Evolutionary conservation across 345 rosid species (phyloP).

Genomic region (Chamaenerion angustifolium): DNA sequence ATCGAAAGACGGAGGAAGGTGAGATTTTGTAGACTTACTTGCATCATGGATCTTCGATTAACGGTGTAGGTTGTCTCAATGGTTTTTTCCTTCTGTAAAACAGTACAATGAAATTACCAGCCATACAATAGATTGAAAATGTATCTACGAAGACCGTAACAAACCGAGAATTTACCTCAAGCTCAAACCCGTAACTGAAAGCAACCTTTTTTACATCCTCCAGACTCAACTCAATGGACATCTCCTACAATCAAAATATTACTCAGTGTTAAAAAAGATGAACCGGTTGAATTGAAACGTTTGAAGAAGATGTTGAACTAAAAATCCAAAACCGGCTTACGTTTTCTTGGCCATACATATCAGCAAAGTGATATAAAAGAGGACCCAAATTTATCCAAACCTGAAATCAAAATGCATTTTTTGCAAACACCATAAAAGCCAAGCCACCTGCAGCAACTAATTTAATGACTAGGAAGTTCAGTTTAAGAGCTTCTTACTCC

Average conservation of each 20-base stretch:
- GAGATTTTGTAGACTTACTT: constrained; percentile 28
- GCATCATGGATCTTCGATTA: constrained; percentile 89
- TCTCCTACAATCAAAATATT: constrained; percentile 37
- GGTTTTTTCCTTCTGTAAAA: constrained; percentile 19
- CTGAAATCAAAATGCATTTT: constrained; percentile 25
- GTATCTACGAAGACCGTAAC: too few species aligned
- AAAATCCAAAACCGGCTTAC: constrained; percentile 24
- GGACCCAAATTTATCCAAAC: constrained; percentile 98
- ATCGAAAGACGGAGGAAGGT: too few species aligned
- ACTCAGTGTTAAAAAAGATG: background rate
- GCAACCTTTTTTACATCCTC: constrained; percentile 89
- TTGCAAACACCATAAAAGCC: constrained; percentile 5
- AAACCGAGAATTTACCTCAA: constrained; percentile 30
- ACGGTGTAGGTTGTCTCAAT: constrained; percentile 79
- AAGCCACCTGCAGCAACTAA: constrained; percentile 1
- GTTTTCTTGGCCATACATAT: constrained; percentile 62
- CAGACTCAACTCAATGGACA: constrained; percentile 91
- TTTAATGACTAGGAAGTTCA: constrained; percentile 1
- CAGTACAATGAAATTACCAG: background rate
- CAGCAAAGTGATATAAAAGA: constrained; percentile 85
- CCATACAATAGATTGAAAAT: background rate
- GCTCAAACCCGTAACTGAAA: constrained; percentile 53
- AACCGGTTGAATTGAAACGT: too few species aligned
- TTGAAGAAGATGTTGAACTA: background rate
- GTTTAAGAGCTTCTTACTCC: constrained; percentile 53